Conservation (phyloP, 2,329 filamentous ascomycete genomes). For the Fusarium guadeloupense region DNA sequence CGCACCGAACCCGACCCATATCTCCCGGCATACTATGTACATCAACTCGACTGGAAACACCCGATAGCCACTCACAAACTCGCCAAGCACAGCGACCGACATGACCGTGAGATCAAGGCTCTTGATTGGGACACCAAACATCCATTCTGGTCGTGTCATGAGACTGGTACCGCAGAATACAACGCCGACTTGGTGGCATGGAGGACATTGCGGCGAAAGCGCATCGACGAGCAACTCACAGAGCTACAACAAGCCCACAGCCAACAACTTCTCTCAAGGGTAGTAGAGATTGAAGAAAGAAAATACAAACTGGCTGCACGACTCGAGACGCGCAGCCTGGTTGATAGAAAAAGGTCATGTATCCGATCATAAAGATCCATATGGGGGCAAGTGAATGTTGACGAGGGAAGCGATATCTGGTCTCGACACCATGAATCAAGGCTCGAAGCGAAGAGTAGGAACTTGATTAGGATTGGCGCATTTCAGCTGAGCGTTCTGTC, state of each 20-base stretch:
- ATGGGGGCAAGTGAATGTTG: too few relatives aligned
- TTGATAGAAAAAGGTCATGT: too few relatives aligned
- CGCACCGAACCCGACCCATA: neutral
- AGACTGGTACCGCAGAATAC: neutral
- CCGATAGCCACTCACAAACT: neutral
- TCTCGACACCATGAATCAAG: too few relatives aligned
- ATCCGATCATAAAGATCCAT: too few relatives aligned
- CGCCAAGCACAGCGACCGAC: neutral
- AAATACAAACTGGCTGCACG: too few relatives aligned
- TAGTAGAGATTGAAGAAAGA: neutral
- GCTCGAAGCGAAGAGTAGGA: too few relatives aligned
- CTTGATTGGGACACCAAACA: conserved; percentile 7
- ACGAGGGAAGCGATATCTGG: too few relatives aligned
- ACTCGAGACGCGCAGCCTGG: too few relatives aligned
- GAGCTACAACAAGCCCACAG: neutral
- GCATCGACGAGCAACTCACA: neutral
- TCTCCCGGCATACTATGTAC: conserved; percentile 5
- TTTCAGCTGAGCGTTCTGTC: too few relatives aligned
- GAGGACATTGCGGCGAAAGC: conserved; percentile 1
- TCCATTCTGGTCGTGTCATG: neutral
- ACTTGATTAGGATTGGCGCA: too few relatives aligned
- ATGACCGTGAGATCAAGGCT: conserved; percentile 1
- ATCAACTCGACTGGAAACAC: conserved; percentile 7
- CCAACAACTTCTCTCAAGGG: neutral
- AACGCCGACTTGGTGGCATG: neutral